phyloP scores from a whole-genome alignment of 2,329 filamentous ascomycete species.

The Paraconiothyrium sp. region DNA sequence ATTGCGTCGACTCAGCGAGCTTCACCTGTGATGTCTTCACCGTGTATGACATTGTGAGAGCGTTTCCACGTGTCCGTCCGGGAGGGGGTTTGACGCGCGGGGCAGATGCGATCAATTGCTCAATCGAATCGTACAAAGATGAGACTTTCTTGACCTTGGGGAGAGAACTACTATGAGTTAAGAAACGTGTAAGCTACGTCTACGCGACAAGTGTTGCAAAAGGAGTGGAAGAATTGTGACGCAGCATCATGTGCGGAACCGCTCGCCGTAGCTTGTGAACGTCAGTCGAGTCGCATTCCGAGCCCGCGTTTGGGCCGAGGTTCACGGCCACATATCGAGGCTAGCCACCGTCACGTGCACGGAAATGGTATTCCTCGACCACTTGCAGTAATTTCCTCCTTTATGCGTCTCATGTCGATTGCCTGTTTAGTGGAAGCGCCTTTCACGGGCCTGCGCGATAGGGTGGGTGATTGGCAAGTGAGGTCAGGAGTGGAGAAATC shows the following conservation, averaged over 20 bases:
- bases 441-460: background rate
- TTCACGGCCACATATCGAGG: conserved; percentile 28
- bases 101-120: conserved; percentile 15
- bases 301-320: conserved; percentile 34
- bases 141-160: background rate
- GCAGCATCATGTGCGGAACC: conserved; percentile 39
- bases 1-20: conserved; percentile 46
- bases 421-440: background rate
- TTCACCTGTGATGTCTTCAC: conserved; percentile 44
- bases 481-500: background rate
- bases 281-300: conserved; percentile 29
- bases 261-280: conserved; percentile 40
- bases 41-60: conserved; percentile 39
- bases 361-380: conserved; percentile 21
- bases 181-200: background rate
- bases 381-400: conserved; percentile 24
- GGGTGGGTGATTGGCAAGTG: background rate
- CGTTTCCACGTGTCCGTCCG: conserved; percentile 13
- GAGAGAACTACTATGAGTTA: background rate
- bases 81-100: conserved; percentile 20
- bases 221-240: conserved; percentile 21
- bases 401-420: conserved; percentile 16
- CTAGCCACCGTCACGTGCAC: conserved; percentile 33
- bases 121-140: background rate
- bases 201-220: conserved; percentile 20